These are phyloP conservation scores for Diaporthe aspalathi DNA, from an alignment of 2,329 filamentous ascomycete genomes.

Conservation along the genomic window DNA sequence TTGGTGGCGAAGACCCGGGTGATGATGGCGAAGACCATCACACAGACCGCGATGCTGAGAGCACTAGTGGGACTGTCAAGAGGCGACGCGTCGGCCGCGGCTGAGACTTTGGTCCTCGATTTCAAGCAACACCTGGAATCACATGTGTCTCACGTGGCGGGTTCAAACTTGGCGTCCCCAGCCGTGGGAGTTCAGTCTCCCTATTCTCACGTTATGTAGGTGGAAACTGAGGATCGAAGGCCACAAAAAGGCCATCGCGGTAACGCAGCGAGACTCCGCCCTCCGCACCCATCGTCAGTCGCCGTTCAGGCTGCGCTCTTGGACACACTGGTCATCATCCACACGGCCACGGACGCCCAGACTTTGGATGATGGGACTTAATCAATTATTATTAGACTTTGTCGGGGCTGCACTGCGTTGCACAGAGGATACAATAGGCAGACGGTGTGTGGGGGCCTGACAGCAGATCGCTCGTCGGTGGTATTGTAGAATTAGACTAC, in stretches of 20 bases:
- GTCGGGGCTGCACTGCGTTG: background rate
- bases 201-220: background rate
- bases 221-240: background rate
- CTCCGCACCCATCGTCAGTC: background rate
- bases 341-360: background rate
- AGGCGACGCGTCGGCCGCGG: constrained; percentile 43
- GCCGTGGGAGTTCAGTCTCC: background rate
- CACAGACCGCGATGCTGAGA: constrained; percentile 38
- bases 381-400: constrained; percentile 11
- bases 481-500: constrained; percentile 20
- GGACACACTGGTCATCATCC: constrained; percentile 7
- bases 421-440: constrained; percentile 13
- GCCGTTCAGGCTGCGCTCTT: background rate
- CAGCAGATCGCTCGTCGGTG: background rate
- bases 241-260: too few relatives aligned
- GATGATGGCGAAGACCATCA: constrained; percentile 37
- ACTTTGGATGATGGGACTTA: constrained; percentile 20
- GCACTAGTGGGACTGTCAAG: constrained; percentile 41
- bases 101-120: constrained; percentile 15
- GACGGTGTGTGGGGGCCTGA: background rate
- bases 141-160: background rate
- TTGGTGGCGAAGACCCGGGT: constrained; percentile 13
- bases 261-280: background rate
- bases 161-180: background rate
- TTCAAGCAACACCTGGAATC: background rate